Evolutionary conservation across 768 basidiomycete species (phyloP).

Genomic region (Russula virescens): DNA sequence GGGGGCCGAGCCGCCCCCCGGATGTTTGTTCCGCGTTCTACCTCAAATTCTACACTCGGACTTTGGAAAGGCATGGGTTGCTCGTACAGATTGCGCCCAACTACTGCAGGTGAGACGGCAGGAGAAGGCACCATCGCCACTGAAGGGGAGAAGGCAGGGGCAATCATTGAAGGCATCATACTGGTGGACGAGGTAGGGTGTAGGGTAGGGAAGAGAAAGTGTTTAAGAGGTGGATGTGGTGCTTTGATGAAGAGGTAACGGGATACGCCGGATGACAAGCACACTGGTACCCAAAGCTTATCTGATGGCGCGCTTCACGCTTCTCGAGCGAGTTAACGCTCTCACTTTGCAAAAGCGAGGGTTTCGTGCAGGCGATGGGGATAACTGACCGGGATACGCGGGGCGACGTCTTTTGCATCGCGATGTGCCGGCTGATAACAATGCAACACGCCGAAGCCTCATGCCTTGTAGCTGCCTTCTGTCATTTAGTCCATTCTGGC

Average conservation of each 20-base stretch:
- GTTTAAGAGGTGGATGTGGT: not conserved
- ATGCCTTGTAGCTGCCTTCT: not conserved
- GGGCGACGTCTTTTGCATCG: not conserved
- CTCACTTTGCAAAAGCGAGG: not conserved
- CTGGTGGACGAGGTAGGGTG: slow-evolving; percentile 8
- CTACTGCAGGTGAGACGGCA: slow-evolving; percentile 21
- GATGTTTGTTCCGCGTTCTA: slow-evolving; percentile 40
- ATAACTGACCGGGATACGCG: not conserved
- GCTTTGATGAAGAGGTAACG: not conserved
- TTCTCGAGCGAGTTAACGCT: not conserved
- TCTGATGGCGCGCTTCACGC: slow-evolving; percentile 9
- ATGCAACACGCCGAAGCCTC: slow-evolving; percentile 20
- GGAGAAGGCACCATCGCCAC: slow-evolving; percentile 19
- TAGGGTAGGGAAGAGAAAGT: slow-evolving; percentile 11
- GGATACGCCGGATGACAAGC: slow-evolving; percentile 12
- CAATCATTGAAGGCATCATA: slow-evolving; percentile 22
- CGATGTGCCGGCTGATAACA: slow-evolving; percentile 11
- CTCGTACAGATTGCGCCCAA: slow-evolving; percentile 17
- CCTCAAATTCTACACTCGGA: slow-evolving; percentile 51
- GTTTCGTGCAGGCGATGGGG: slow-evolving; percentile 4
- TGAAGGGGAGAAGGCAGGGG: not conserved
- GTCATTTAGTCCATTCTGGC: not conserved
- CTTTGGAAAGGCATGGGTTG: slow-evolving; percentile 35
- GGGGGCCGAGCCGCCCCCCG: slow-evolving; percentile 20
- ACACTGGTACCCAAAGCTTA: slow-evolving; percentile 1